Base-by-base conservation (phyloP, 345 rosid species). In the Garcia nutans region DNA sequence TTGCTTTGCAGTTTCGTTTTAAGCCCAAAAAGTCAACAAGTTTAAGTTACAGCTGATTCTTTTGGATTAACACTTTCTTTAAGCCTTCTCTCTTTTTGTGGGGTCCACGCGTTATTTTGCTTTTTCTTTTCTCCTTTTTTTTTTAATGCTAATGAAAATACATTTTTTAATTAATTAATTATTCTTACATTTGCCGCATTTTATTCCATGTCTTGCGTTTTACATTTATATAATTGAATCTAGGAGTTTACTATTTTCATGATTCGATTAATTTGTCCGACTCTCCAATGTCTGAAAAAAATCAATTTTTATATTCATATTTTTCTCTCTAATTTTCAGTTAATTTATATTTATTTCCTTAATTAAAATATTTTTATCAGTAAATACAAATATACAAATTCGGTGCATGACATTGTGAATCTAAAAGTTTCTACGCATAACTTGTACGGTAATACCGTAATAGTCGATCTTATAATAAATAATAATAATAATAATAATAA, bases 1-100 rank as follows among this genome's bases (percentile, higher is more conserved):
- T 89, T 37, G 92, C 89, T 85, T 89, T 24, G 83, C 89, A 78
- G 87, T 66, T 84, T 88, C 89, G 86, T 79, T 83, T 82, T 6
- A 13, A 23, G 67, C 44, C 71, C 41, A 33, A 56, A 83, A 86
- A 85, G 89, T 85, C 93, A 91, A 89, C 87, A 75, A 80, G 77
- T 84, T 78, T 54, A 83, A 82, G 84, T 67, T 65, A 74, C 72
- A 13, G 41, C 41, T 37, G 41, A 37, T 37, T 2, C 44, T 9
- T 42, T 10, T 3, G 22, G 62, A 33, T 77, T 55, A 80, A 37
- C 76, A 75, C 68, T 74, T 74, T 80, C 74, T 55, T 73, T 68
- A 74, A 82, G 52, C 78, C 59, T 63, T 23, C 52, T 54, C 33
- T 23, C n/a, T 28, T 28, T 22, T 1, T 28, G n/a, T 75, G 28